Base-by-base conservation (phyloP, 1,284 basidiomycete genomes). In the Cutaneotrichosporon sp. region DNA sequence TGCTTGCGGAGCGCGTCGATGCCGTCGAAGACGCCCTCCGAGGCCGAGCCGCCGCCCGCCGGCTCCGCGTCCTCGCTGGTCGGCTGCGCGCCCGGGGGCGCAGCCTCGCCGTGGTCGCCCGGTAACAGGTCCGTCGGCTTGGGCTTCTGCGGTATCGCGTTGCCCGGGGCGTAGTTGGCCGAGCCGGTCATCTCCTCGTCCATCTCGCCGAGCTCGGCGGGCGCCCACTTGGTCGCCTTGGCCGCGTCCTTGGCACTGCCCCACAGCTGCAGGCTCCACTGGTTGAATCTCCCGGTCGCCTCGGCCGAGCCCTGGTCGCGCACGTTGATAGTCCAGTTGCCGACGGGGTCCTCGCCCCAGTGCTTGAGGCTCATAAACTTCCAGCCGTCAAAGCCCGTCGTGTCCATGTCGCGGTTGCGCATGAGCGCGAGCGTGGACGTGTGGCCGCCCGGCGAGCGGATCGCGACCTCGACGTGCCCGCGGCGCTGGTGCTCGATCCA, bases 341-440 rank as follows among this genome's bases (percentile, higher is more conserved):
- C 97, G n/a, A 93, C 78, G 0, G 95, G 90, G 72, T 90, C 84
- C 81, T 99, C 97, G 53, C 90, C 94, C 93, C 97, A 99, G 77
- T 99, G 97, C 80, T 99, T 99, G 60, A 99, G 87, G 25, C 88
- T 87, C 95, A 98, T 99, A 77, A 99, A 99, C 22, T 87, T 89
- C 97, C 97, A 99, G 0, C 93, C 95, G 27, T 87, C 87, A 77
- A 86, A 97, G 6, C 97, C 97, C 11, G 83, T 84, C 4, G 72
- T 77, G 14, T 86, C 89, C 51, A 81, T 78, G 75, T 99, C 97
- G 43, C 83, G 84, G 34, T 83, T 78, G 60, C 97, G 85, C 55
- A 84, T 84, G 13, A 87, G 85, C 24, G 90, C 94, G 43, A 99
- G 81, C 10, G 97, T 83, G 72, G 92, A 97, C 73, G 83, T 89